These are phyloP conservation scores for Boletus barrowsii DNA, from an alignment of 768 basidiomycete species.

Conservation along the genomic window DNA sequence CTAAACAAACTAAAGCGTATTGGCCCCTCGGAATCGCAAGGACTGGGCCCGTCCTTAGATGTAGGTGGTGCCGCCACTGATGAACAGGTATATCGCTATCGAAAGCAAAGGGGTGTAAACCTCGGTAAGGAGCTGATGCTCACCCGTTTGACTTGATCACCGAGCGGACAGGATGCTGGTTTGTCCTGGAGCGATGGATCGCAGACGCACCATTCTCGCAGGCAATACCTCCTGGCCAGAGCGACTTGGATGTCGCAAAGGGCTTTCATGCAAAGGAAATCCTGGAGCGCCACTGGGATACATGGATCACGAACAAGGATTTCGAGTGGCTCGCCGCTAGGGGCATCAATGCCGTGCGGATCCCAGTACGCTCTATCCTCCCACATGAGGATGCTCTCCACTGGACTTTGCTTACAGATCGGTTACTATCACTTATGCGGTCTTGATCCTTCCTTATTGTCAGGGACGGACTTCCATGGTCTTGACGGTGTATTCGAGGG, in stretches of 20 bases:
- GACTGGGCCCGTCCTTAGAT: not conserved
- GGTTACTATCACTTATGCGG: conserved; percentile 72
- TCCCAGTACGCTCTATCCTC: conserved; percentile 58
- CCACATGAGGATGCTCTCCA: not conserved
- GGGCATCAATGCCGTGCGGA: conserved; percentile 59
- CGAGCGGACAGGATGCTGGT: conserved; percentile 60
- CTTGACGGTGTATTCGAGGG: conserved; percentile 50
- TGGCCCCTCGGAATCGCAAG: not conserved
- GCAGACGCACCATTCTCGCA: conserved; percentile 51
- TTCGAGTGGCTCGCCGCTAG: conserved; percentile 51
- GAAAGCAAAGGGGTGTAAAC: conserved; percentile 80
- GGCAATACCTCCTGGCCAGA: conserved; percentile 55
- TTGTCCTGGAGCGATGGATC: conserved; percentile 79
- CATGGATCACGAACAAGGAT: conserved; percentile 53
- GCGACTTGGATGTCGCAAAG: conserved; percentile 67
- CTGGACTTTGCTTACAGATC: conserved; percentile 42
- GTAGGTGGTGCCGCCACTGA: conserved; percentile 6
- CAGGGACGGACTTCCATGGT: conserved; percentile 63
- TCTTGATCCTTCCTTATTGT: conserved; percentile 53
- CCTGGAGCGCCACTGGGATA: conserved; percentile 47
- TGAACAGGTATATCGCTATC: conserved; percentile 48
- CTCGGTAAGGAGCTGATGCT: conserved; percentile 46
- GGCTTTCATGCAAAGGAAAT: conserved; percentile 45
- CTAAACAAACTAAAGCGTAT: conserved; percentile 16
- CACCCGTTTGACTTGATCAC: conserved; percentile 8